Evolutionary conservation across 768 basidiomycete species (phyloP).

Genomic region (Phylloporus sp.): DNA sequence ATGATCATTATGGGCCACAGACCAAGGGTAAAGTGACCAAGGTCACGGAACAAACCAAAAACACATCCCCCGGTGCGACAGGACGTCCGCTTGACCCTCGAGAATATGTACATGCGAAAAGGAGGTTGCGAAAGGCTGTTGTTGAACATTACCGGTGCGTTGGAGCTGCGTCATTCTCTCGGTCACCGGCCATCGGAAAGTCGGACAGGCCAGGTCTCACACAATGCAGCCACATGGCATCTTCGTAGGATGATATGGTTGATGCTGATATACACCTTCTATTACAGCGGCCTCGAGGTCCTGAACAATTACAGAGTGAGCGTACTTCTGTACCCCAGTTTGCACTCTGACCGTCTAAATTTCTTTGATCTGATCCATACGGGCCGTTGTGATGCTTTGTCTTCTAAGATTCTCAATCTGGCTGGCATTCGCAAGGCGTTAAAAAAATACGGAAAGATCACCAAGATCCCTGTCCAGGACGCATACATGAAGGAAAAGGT

Average conservation of each 20-base stretch:
- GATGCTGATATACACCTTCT: constrained; percentile 9
- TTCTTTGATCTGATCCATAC: not conserved
- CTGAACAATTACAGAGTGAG: constrained; percentile 84
- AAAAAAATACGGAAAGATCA: constrained; percentile 82
- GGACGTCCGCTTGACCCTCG: constrained; percentile 52
- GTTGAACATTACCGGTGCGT: constrained; percentile 76
- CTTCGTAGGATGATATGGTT: not conserved
- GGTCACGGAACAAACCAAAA: not conserved
- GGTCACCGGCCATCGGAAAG: not conserved
- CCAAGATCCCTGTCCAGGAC: constrained; percentile 66
- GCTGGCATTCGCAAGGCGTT: constrained; percentile 86
- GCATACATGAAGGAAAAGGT: constrained; percentile 83
- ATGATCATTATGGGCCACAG: not conserved
- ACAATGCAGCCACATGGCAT: not conserved
- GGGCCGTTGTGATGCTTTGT: not conserved
- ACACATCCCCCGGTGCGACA: not conserved
- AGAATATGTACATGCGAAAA: constrained; percentile 81
- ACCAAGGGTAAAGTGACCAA: not conserved
- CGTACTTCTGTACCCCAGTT: not conserved
- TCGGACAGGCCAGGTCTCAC: not conserved
- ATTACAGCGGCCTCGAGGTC: constrained; percentile 65
- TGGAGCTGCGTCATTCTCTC: not conserved
- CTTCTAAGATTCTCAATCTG: constrained; percentile 69
- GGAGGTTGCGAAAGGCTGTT: constrained; percentile 78
- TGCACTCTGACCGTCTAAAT: not conserved